Evolutionary conservation across 345 rosid genomes (phyloP).

Genomic region (Acer negundo): DNA sequence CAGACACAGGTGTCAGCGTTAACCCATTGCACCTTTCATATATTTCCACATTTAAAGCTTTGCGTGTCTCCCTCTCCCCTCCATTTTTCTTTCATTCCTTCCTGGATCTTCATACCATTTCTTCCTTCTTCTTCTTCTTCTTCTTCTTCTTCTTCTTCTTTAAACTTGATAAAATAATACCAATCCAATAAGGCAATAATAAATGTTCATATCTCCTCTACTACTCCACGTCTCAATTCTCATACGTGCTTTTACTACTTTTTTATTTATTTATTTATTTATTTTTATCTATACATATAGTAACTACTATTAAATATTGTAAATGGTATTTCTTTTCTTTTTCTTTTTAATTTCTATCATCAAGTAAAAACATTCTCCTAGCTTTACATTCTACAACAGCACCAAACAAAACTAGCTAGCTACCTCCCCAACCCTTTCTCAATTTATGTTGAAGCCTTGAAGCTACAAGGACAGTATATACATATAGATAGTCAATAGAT

Average conservation of each 20-base stretch:
- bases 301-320: background rate
- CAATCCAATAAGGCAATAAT: slow-evolving; percentile 1
- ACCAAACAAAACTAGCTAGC: background rate
- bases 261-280: too few relatives aligned
- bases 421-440: background rate
- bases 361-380: slow-evolving; percentile 2
- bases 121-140: background rate
- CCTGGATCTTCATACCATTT: background rate
- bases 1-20: slow-evolving; percentile 31
- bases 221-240: background rate
- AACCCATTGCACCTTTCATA: slow-evolving; percentile 14
- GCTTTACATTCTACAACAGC: background rate
- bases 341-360: too few relatives aligned
- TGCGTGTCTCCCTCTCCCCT: slow-evolving; percentile 24
- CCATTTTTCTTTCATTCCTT: background rate
- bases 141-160: background rate
- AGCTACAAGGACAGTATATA: background rate
- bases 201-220: background rate
- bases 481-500: too few relatives aligned
- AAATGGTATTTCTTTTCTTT: too few relatives aligned
- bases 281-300: background rate
- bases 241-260: background rate
- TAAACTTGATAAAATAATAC: too few relatives aligned
- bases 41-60: slow-evolving; percentile 38
- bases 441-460: background rate